Evolutionary conservation across 2,329 filamentous ascomycete species (phyloP).

Genomic region (Monilinia fructicola): DNA sequence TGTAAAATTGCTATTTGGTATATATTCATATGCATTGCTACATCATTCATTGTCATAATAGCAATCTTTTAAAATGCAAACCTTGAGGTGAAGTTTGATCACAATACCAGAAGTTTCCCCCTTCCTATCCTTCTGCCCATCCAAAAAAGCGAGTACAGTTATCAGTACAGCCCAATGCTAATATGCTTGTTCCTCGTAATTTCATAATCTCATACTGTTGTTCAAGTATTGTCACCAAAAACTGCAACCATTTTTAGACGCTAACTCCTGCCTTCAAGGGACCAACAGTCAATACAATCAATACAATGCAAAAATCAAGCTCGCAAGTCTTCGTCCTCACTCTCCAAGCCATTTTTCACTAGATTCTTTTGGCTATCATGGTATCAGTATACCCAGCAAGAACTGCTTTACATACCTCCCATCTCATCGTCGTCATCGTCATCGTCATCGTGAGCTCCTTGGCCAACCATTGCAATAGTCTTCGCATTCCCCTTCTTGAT

Average conservation of each 20-base stretch:
- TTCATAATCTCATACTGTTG: conserved; percentile 7
- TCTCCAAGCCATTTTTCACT: background rate
- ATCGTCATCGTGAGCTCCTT: conserved; percentile 36
- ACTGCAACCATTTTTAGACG: conserved; percentile 13
- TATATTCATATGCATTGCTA: background rate
- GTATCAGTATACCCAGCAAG: background rate
- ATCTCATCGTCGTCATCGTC: conserved; percentile 34
- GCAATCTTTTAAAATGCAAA: conserved; percentile 6
- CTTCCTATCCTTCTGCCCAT: too few species aligned
- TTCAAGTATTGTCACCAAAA: conserved; percentile 12
- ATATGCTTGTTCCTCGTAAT: background rate
- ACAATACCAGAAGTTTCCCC: background rate
- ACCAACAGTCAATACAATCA: background rate
- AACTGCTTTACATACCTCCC: conserved; percentile 24
- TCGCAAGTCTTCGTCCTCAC: background rate
- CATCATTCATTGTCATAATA: background rate
- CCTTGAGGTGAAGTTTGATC: conserved; percentile 4
- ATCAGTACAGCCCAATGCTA: background rate
- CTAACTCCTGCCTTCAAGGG: conserved; percentile 1
- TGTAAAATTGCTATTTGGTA: background rate
- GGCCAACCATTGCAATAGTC: conserved; percentile 41
- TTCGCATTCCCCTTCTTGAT: conserved; percentile 84
- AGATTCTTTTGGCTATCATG: background rate
- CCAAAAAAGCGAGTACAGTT: background rate
- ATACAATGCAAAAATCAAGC: conserved; percentile 2